Evolutionary conservation across 352 stramenopile species (phyloP).

Genomic region (Pythium phragmitis): DNA sequence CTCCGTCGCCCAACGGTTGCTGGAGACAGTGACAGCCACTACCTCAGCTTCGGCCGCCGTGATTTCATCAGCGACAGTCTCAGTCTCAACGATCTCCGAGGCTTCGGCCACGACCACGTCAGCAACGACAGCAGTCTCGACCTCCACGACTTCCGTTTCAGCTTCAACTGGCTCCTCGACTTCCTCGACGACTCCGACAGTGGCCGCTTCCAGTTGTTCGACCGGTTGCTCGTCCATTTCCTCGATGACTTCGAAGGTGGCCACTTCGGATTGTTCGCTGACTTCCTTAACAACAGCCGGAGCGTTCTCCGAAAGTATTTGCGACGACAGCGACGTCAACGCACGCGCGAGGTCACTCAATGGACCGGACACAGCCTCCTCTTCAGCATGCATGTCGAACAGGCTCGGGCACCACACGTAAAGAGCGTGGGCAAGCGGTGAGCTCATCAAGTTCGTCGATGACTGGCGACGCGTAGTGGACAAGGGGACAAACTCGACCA

Average conservation of each 20-base stretch:
- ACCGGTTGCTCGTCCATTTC: not conserved
- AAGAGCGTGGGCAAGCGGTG: slow-evolving; percentile 7
- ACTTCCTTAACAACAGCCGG: slow-evolving; percentile 6
- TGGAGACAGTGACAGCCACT: not conserved
- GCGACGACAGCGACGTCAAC: slow-evolving; percentile 18
- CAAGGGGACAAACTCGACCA: not conserved
- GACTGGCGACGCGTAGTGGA: not conserved
- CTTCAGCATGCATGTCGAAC: slow-evolving; percentile 14
- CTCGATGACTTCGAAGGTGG: slow-evolving; percentile 8
- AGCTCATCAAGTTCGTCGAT: slow-evolving; percentile 2
- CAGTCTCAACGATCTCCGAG: not conserved
- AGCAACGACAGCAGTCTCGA: not conserved
- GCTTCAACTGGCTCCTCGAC: not conserved
- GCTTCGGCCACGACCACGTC: slow-evolving; percentile 2
- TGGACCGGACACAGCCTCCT: not conserved
- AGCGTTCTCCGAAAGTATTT: slow-evolving; percentile 11
- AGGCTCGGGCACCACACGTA: slow-evolving; percentile 18
- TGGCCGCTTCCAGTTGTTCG: not conserved
- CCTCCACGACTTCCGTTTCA: not conserved
- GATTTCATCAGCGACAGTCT: not conserved
- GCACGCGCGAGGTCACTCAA: slow-evolving; percentile 19
- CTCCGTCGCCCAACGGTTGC: slow-evolving; percentile 15
- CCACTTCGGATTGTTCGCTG: not conserved
- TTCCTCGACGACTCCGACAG: not conserved
- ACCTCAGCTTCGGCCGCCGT: slow-evolving; percentile 3